phyloP scores from a whole-genome alignment of 2,329 filamentous ascomycete species.

The Helotiales sp. region DNA sequence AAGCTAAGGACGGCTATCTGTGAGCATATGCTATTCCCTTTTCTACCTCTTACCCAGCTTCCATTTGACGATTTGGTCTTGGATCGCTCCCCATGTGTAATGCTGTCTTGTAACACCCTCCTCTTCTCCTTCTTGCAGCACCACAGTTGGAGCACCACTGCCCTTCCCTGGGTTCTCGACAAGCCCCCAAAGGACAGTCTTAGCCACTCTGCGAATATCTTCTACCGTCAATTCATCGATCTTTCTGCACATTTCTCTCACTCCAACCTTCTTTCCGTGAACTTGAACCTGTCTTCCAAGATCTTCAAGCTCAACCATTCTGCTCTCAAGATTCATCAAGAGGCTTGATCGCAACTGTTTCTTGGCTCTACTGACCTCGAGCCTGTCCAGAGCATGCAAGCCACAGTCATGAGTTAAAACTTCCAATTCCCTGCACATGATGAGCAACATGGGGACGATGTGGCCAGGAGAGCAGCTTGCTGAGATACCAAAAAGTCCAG shows the following conservation, averaged over 20 bases:
- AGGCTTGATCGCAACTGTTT: slow-evolving; percentile 90
- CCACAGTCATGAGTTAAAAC: slow-evolving; percentile 75
- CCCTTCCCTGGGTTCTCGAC: slow-evolving; percentile 75
- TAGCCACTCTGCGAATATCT: slow-evolving; percentile 81
- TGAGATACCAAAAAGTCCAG: slow-evolving; percentile 90
- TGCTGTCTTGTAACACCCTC: slow-evolving; percentile 62
- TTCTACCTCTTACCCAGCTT: slow-evolving; percentile 66
- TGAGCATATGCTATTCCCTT: not conserved
- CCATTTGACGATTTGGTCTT: slow-evolving; percentile 82
- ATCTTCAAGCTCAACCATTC: slow-evolving; percentile 98
- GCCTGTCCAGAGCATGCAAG: slow-evolving; percentile 67
- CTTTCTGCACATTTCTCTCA: slow-evolving; percentile 86
- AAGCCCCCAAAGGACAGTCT: slow-evolving; percentile 72
- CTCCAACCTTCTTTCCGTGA: slow-evolving; percentile 89
- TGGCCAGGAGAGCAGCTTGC: slow-evolving; percentile 79
- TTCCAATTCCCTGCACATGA: slow-evolving; percentile 89
- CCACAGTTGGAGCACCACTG: slow-evolving; percentile 88
- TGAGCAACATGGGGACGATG: slow-evolving; percentile 83
- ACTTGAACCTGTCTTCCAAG: slow-evolving; percentile 93
- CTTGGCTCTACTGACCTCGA: slow-evolving; percentile 89
- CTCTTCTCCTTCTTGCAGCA: slow-evolving; percentile 86
- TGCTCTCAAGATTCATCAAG: slow-evolving; percentile 95
- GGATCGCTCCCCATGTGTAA: slow-evolving; percentile 85
- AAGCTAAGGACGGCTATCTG: not conserved
- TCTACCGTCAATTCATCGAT: slow-evolving; percentile 80